These are phyloP conservation scores for Salix dunnii DNA, from an alignment of 345 rosid genomes.

Conservation along the genomic window DNA sequence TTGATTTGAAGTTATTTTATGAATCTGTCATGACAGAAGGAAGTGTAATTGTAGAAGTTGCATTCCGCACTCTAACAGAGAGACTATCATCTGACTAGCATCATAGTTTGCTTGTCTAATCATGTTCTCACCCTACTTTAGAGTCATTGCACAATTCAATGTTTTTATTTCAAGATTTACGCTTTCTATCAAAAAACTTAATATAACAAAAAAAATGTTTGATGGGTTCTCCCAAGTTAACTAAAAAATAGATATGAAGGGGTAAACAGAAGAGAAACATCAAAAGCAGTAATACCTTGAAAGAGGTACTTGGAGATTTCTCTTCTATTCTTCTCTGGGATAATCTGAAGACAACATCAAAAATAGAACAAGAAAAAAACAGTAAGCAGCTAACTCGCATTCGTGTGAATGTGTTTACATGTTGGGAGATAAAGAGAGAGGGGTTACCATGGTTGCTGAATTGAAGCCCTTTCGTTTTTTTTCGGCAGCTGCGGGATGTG, in stretches of 20 bases:
- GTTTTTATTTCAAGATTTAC: not conserved
- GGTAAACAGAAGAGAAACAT: not conserved
- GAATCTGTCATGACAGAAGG: not conserved
- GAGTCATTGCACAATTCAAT: not conserved
- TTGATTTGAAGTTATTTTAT: not conserved
- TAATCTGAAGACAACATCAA: constrained; percentile 13
- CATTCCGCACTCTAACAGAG: not conserved
- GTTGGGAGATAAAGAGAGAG: not conserved
- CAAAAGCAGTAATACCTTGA: constrained; percentile 9
- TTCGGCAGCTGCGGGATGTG: not conserved
- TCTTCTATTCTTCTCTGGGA: constrained; percentile 28
- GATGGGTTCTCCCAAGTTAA: not conserved
- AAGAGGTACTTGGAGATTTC: constrained; percentile 27
- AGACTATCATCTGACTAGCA: not conserved
- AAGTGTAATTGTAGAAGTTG: not conserved
- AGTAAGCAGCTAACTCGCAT: not conserved
- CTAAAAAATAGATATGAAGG: not conserved
- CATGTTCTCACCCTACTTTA: not conserved
- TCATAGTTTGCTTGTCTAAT: not conserved
- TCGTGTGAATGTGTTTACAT: not conserved
- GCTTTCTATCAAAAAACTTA: not conserved
- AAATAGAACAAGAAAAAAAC: not conserved
- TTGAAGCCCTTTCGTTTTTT: not conserved
- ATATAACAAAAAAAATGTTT: not conserved
- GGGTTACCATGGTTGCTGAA: not conserved